These are phyloP conservation scores for Aphanomyces stellatus DNA, from an alignment of 352 stramenopile genomes.

Conservation along the genomic window DNA sequence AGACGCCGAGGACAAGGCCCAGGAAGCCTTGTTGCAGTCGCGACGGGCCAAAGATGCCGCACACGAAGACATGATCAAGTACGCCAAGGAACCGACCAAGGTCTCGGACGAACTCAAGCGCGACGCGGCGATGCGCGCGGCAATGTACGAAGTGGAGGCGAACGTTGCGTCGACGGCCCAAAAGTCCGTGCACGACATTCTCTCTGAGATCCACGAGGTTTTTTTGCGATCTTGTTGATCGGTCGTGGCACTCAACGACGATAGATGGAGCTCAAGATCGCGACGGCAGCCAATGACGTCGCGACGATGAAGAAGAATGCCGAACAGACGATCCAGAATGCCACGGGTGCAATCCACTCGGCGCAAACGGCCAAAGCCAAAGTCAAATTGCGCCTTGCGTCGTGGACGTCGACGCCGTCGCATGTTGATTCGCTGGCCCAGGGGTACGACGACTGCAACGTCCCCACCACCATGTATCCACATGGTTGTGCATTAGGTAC, in stretches of 20 bases:
- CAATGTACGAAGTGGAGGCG: constrained; percentile 12
- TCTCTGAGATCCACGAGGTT: background rate
- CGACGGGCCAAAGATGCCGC: background rate
- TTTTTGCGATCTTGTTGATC: background rate
- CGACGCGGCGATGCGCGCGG: background rate
- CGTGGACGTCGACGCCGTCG: constrained; percentile 47
- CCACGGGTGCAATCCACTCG: constrained; percentile 39
- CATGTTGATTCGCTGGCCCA: constrained; percentile 59
- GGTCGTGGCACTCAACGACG: background rate
- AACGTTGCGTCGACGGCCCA: background rate
- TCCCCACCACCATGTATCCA: background rate
- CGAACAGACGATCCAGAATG: constrained; percentile 23
- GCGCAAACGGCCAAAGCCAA: constrained; percentile 51
- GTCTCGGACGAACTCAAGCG: background rate
- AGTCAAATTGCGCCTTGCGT: constrained; percentile 37
- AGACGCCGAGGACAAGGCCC: background rate
- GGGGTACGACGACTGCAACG: constrained; percentile 51
- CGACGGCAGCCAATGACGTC: constrained; percentile 20
- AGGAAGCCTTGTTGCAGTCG: background rate
- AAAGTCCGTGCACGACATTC: constrained; percentile 3
- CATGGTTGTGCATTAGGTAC: constrained; percentile 26
- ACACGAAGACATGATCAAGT: constrained; percentile 3
- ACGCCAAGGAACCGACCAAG: background rate
- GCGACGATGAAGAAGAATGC: constrained; percentile 28
- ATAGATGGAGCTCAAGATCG: background rate